A percentile compares a stretch with the other conserved stretches of the same genome.
Evolutionary conservation across 1,139 yeast species (phyloP).

Genomic region (Kurtzmaniella quercitrusa): DNA sequence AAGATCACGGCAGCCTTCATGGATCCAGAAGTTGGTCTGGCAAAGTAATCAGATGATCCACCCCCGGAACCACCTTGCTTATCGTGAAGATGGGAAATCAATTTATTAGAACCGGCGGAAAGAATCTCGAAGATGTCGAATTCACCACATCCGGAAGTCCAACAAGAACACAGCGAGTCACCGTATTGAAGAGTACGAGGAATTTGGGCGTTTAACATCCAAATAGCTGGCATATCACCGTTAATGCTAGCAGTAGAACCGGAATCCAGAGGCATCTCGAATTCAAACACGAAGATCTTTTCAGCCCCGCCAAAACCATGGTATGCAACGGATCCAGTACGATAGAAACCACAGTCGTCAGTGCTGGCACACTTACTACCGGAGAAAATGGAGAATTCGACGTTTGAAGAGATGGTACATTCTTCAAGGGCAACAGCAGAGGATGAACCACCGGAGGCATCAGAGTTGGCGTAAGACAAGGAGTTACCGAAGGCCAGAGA

Average conservation of each 20-base stretch:
- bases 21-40: constrained; percentile 72
- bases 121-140: constrained; percentile 78
- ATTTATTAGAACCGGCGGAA: constrained; percentile 62
- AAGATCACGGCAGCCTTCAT: constrained; percentile 91
- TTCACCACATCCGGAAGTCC: constrained; percentile 80
- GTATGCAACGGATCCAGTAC: constrained; percentile 68
- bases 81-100: constrained; percentile 81
- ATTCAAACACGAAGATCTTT: constrained; percentile 71
- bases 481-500: constrained; percentile 87
- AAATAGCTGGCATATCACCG: constrained; percentile 72
- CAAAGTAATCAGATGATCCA: constrained; percentile 82
- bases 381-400: constrained; percentile 60
- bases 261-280: constrained; percentile 54
- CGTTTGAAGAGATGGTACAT: constrained; percentile 50
- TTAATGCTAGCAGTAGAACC: constrained; percentile 30
- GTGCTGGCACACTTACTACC: constrained; percentile 46
- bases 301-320: constrained; percentile 65
- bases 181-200: constrained; percentile 78
- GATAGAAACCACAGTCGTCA: constrained; percentile 63
- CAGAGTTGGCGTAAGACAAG: constrained; percentile 71
- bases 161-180: constrained; percentile 62
- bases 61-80: constrained; percentile 89
- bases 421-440: constrained; percentile 51
- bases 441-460: constrained; percentile 70
- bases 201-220: constrained; percentile 72